These are phyloP conservation scores for Lepidium africanum DNA, from an alignment of 345 rosid species.

Conservation along the genomic window DNA sequence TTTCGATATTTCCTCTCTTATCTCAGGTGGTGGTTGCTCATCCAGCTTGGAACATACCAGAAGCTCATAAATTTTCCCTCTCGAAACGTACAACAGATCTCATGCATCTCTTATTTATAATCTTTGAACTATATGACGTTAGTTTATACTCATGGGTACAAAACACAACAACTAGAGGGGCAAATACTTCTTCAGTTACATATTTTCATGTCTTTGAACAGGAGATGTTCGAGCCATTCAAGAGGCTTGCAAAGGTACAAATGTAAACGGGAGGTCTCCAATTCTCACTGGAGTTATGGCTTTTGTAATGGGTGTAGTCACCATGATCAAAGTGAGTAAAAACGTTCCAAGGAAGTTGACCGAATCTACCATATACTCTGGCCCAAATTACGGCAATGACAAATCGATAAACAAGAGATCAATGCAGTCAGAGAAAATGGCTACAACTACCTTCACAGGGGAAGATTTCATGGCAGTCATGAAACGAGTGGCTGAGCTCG, in stretches of 20 bases:
- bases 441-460: conserved; percentile 29
- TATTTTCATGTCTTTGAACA: conserved; percentile 8
- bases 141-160: not conserved
- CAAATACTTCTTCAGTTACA: too few species aligned
- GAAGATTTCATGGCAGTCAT: conserved; percentile 44
- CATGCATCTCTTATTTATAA: not conserved
- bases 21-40: not conserved
- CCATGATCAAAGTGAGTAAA: conserved; percentile 60
- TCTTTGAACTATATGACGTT: too few species aligned
- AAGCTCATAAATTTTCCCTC: conserved; percentile 24
- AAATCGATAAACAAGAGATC: not conserved
- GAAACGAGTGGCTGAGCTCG: conserved; percentile 66
- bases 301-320: conserved; percentile 57
- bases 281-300: conserved; percentile 66
- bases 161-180: not conserved
- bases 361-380: conserved; percentile 45
- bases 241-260: conserved; percentile 32
- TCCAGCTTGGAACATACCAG: conserved; percentile 30
- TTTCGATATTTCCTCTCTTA: not conserved
- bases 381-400: conserved; percentile 29
- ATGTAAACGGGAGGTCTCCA: conserved; percentile 35
- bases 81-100: conserved; percentile 27
- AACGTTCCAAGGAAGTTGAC: conserved; percentile 57
- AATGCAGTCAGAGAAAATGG: conserved; percentile 3
- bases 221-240: conserved; percentile 30